These are phyloP conservation scores for Blastomyces percursus DNA, from an alignment of 2,329 filamentous ascomycete genomes.

Conservation along the genomic window DNA sequence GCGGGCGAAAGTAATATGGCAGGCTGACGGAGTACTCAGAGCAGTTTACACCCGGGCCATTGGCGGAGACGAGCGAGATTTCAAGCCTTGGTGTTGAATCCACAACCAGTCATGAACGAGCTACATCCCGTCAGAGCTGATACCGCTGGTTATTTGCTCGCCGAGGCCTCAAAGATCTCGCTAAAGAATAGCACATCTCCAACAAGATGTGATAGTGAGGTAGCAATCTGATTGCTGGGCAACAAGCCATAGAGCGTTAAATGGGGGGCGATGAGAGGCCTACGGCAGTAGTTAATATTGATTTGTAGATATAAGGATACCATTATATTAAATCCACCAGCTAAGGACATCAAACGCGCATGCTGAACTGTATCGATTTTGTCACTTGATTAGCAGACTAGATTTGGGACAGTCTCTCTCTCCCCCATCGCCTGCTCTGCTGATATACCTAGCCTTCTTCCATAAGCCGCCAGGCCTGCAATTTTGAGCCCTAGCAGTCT, in stretches of 20 bases:
- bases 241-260: neutral
- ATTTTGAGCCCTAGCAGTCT: neutral
- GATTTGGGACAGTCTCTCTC: neutral
- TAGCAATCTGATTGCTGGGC: neutral
- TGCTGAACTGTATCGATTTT: neutral
- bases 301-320: neutral
- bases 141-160: neutral
- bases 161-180: neutral
- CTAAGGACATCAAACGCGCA: neutral
- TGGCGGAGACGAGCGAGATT: neutral
- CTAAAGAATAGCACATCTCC: constrained; percentile 1
- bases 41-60: neutral
- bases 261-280: neutral
- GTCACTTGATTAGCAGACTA: neutral
- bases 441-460: neutral
- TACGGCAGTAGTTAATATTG: neutral
- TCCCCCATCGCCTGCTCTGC: neutral
- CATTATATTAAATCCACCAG: neutral
- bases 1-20: neutral
- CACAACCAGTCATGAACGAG: neutral
- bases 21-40: neutral
- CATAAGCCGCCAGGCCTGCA: neutral
- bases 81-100: neutral
- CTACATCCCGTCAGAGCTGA: neutral
- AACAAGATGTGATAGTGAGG: constrained; percentile 1